Base-by-base conservation (phyloP, 495 filamentous ascomycete species). In the Aspergillus mulundensis region DNA sequence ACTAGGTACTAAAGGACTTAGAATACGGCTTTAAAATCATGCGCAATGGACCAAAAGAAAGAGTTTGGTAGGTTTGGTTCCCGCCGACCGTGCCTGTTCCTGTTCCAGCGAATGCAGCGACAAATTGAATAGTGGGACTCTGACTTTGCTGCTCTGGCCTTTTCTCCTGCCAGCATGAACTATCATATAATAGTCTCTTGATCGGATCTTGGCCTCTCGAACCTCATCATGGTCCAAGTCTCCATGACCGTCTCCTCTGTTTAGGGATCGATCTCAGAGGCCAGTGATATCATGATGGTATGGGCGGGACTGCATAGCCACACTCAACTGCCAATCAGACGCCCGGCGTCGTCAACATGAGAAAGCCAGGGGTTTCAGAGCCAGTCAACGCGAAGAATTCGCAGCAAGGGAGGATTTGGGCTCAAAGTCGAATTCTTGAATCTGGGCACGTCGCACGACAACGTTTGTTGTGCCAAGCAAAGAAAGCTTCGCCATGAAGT, bases 401-500 rank as follows among this genome's bases (percentile, higher is more conserved):
- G 19, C 19, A 44, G 42, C 42, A 44, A 23, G 18, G 19, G 42
- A 6, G 19, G 10, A 14, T 7, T 12, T 23, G 11, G 18, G 2
- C 16, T n/a, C 23, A 44, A 19, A 44, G 5, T 44, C 40, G 32
- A 36, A 36, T 42, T 19, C 40, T 19, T 18, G 19, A 42, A 21
- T 46, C 19, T 32, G n/a, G 45, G n/a, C 45, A 14, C 23, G 23
- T 6, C 8, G 28, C 10, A 11, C 7, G 7, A 10, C 32, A 36
- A 10, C 32, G 32, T 36, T n/a, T 10, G 7, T 14, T n/a, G 16
- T 44, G 54, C 54, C 54, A 57, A 57, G 54, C 42, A 16, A n/a
- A 14, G 1, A 50, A 57, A 57, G 54, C 54, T 57, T 57, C 30
- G 54, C 46, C 46, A 44, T 50, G 24, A 50, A 57, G 7, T 56